These are phyloP conservation scores for Hypoxylon sp. DNA, from an alignment of 2,329 filamentous ascomycete species.

Conservation along the genomic window DNA sequence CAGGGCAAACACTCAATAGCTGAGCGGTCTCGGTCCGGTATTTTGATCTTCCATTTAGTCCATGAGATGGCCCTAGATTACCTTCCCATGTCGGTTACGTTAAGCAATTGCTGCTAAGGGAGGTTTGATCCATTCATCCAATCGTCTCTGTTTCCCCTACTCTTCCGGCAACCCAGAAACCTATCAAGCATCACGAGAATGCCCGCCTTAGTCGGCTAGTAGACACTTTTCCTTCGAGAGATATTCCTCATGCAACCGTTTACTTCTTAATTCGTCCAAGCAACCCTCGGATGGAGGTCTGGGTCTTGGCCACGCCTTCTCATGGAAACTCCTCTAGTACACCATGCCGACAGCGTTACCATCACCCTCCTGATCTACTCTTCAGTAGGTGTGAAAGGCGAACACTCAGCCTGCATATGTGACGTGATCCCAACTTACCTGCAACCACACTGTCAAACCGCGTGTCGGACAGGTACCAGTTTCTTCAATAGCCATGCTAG, in stretches of 20 bases:
- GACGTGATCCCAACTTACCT: slow-evolving; percentile 18
- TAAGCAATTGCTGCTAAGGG: slow-evolving; percentile 2
- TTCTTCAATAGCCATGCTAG: slow-evolving; percentile 36
- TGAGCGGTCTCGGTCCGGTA: slow-evolving; percentile 34
- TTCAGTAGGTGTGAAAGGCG: background rate
- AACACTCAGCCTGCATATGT: slow-evolving; percentile 21
- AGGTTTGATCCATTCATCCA: slow-evolving; percentile 8
- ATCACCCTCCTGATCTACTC: slow-evolving; percentile 10
- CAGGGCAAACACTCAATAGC: slow-evolving; percentile 2
- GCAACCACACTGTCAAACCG: slow-evolving; percentile 25
- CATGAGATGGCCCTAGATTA: slow-evolving; percentile 20
- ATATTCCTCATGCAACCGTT: slow-evolving; percentile 14
- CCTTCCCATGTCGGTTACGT: slow-evolving; percentile 1
- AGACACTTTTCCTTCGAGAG: background rate
- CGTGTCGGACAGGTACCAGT: slow-evolving; percentile 23
- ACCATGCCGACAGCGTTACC: slow-evolving; percentile 3
- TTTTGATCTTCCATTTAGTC: slow-evolving; percentile 16
- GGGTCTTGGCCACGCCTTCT: slow-evolving; percentile 11
- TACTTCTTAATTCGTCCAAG: slow-evolving; percentile 1
- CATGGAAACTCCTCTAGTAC: slow-evolving; percentile 8
- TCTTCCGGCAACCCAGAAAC: slow-evolving; percentile 13
- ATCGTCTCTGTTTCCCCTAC: slow-evolving; percentile 5
- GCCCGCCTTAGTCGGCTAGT: slow-evolving; percentile 7
- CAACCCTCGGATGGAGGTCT: slow-evolving; percentile 9
- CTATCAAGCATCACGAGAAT: slow-evolving; percentile 10